A percentile compares a stretch with the other conserved stretches of the same genome.
phyloP scores from a whole-genome alignment of 768 basidiomycete genomes.

The Auricularia heimuer region DNA sequence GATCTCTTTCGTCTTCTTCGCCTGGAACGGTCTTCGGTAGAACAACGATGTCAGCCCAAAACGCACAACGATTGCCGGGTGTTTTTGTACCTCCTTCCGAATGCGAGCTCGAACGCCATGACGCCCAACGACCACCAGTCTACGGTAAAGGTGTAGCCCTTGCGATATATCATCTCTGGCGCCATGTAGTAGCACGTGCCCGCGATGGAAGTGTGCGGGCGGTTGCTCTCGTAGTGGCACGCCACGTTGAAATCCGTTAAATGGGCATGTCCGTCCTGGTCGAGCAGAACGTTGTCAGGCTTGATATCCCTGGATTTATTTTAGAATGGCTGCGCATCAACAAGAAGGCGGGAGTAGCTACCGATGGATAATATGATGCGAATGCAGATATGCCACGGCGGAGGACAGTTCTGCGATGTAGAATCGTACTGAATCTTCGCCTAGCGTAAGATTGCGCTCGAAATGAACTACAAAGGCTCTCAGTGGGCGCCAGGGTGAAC shows the following conservation, averaged over 20 bases:
- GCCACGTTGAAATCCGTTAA: slow-evolving; percentile 47
- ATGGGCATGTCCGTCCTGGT: slow-evolving; percentile 40
- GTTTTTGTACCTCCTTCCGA: slow-evolving; percentile 18
- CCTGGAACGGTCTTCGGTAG: slow-evolving; percentile 63
- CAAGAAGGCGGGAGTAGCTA: slow-evolving; percentile 21
- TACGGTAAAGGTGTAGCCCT: slow-evolving; percentile 86
- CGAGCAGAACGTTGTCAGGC: slow-evolving; percentile 43
- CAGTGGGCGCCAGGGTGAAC: neutral
- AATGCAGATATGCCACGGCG: slow-evolving; percentile 37
- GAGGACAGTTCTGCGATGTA: slow-evolving; percentile 36
- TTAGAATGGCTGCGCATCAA: too few relatives aligned
- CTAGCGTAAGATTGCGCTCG: slow-evolving; percentile 43
- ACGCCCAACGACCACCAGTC: slow-evolving; percentile 97
- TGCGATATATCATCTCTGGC: slow-evolving; percentile 24
- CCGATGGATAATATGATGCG: slow-evolving; percentile 39
- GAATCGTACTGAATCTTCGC: slow-evolving; percentile 29
- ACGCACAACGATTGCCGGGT: neutral
- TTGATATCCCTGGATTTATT: slow-evolving; percentile 32
- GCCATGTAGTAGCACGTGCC: slow-evolving; percentile 45
- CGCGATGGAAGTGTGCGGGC: slow-evolving; percentile 37
- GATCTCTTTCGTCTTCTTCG: slow-evolving; percentile 84
- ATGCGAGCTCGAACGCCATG: slow-evolving; percentile 83
- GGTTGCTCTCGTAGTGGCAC: slow-evolving; percentile 35
- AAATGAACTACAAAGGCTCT: slow-evolving; percentile 55
- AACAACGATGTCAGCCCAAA: neutral